phyloP scores from a whole-genome alignment of 2,329 filamentous ascomycete species.

The Fusarium veterinarium region DNA sequence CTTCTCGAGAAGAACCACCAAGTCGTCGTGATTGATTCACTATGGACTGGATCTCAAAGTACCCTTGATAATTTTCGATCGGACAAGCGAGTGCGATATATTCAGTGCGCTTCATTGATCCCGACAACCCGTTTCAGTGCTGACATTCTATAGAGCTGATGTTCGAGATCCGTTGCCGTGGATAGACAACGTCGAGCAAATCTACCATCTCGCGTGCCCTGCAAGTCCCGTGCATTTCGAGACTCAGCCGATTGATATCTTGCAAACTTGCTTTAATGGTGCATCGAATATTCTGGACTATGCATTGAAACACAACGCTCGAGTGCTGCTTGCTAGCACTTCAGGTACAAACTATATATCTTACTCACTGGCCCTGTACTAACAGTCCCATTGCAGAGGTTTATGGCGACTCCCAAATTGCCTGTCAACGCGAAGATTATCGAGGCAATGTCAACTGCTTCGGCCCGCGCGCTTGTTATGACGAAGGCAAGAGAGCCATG shows the following conservation, averaged over 20 bases:
- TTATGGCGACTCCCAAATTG: constrained; percentile 27
- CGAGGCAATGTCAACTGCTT: constrained; percentile 56
- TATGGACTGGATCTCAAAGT: constrained; percentile 33
- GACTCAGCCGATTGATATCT: constrained; percentile 30
- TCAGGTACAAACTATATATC: constrained; percentile 14
- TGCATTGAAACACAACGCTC: constrained; percentile 30
- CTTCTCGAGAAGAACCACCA: constrained; percentile 23
- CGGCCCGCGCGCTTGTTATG: constrained; percentile 55
- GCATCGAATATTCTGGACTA: constrained; percentile 32
- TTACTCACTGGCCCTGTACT: too few species aligned
- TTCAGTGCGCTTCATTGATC: background rate
- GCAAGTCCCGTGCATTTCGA: constrained; percentile 35
- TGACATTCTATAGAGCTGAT: constrained; percentile 6
- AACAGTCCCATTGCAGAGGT: constrained; percentile 15
- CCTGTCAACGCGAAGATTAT: constrained; percentile 44
- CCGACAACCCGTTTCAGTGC: fast-evolving
- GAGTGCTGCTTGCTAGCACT: constrained; percentile 30
- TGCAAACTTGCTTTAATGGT: constrained; percentile 37
- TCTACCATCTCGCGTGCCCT: constrained; percentile 37
- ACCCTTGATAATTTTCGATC: constrained; percentile 17
- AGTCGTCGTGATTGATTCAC: constrained; percentile 31
- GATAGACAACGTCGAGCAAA: constrained; percentile 29
- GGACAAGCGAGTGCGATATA: constrained; percentile 23
- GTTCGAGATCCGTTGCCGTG: constrained; percentile 30
- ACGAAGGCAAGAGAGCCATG: constrained; percentile 55